Evolutionary conservation across 768 basidiomycete species (phyloP).

Genomic region (Tricholoma matsutake): DNA sequence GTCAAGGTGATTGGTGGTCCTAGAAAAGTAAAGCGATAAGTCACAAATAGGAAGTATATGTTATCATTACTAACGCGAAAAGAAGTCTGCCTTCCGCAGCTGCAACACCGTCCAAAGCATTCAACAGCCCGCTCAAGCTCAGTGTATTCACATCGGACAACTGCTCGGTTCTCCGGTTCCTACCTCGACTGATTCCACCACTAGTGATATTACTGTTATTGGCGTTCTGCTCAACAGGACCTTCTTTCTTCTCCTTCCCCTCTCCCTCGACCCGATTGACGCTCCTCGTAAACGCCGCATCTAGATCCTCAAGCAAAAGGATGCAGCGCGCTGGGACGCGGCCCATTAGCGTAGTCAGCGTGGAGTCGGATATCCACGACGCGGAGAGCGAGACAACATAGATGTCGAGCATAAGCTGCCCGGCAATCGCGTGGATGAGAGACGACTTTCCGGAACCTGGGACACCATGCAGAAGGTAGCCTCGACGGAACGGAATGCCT

Average conservation of each 20-base stretch:
- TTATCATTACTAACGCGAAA: slow-evolving; percentile 72
- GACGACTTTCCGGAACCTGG: slow-evolving; percentile 87
- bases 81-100: slow-evolving; percentile 85
- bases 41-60: slow-evolving; percentile 12
- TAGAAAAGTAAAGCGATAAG: slow-evolving; percentile 22
- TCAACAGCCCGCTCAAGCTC: slow-evolving; percentile 76
- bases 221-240: slow-evolving; percentile 19
- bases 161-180: slow-evolving; percentile 47
- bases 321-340: slow-evolving; percentile 83
- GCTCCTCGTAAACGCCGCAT: slow-evolving; percentile 83
- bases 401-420: slow-evolving; percentile 86
- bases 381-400: slow-evolving; percentile 86
- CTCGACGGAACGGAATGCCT: slow-evolving; percentile 88
- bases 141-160: slow-evolving; percentile 79
- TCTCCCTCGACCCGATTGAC: slow-evolving; percentile 57
- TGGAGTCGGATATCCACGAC: slow-evolving; percentile 86
- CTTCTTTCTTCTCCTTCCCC: slow-evolving; percentile 31
- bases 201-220: slow-evolving; percentile 11
- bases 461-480: slow-evolving; percentile 81
- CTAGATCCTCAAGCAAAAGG: slow-evolving; percentile 86
- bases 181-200: slow-evolving; percentile 28
- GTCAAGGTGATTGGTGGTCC: slow-evolving; percentile 90
- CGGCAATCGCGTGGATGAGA: slow-evolving; percentile 83
- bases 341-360: slow-evolving; percentile 82
- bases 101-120: slow-evolving; percentile 83